Percentiles rank a stretch among this genome's conserved stretches.
Conservation (phyloP, 345 rosid genomes). For the Euphorbia peplus region DNA sequence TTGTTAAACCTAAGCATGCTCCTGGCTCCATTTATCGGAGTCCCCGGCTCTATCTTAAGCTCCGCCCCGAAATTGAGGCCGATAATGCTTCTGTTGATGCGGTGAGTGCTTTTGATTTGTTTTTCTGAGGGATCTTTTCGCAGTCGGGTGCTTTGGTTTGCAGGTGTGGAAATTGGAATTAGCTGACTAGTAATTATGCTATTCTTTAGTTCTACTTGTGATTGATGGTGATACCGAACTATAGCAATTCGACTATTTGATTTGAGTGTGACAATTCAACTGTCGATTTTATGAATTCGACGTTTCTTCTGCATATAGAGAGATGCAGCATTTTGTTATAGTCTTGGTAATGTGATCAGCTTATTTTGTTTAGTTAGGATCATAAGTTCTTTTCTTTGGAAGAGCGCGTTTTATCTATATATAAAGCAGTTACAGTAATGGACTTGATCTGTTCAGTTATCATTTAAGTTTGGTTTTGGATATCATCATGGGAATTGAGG, state of each 20-base stretch:
- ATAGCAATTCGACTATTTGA: neutral
- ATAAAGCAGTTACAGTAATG: neutral
- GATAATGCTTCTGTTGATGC: conserved; percentile 94
- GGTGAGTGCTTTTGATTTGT: conserved; percentile 37
- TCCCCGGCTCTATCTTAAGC: conserved; percentile 84
- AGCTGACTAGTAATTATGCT: neutral
- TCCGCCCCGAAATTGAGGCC: conserved; percentile 79
- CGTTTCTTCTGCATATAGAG: neutral
- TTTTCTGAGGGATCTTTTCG: conserved; percentile 16
- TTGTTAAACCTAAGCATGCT: conserved; percentile 54
- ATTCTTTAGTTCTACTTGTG: neutral
- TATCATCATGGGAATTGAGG: conserved; percentile 32
- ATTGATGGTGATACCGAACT: neutral
- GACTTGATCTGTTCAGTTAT: neutral
- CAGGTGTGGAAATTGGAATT: conserved; percentile 2
- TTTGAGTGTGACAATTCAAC: neutral
- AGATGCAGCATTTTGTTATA: neutral
- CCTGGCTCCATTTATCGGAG: conserved; percentile 90
- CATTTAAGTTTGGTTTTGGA: neutral
- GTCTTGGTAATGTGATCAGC: neutral
- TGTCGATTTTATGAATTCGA: neutral
- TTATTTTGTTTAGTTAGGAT: too few relatives aligned
- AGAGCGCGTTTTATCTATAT: neutral
- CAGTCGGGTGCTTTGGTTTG: neutral
- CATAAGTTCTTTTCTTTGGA: neutral